A percentile compares a stretch with the other conserved stretches of the same genome.
Conservation (phyloP, 495 filamentous ascomycete genomes). For the Thozetella sp. region DNA sequence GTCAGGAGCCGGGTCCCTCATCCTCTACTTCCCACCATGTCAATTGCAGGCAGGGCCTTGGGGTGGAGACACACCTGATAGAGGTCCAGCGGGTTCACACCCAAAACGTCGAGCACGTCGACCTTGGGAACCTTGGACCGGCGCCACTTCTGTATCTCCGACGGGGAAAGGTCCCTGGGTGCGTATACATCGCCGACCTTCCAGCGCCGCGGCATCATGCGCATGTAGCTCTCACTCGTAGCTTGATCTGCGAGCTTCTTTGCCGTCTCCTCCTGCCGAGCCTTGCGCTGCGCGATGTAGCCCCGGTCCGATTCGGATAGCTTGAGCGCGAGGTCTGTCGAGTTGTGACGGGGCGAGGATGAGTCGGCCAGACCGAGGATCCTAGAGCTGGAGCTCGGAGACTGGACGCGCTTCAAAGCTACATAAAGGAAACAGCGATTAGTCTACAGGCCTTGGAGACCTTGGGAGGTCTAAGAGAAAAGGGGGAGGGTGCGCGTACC, state of each 20-base stretch:
- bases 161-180: constrained; percentile 79
- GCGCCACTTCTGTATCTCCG: constrained; percentile 72
- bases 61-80: constrained; percentile 67
- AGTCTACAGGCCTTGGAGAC: too few species aligned
- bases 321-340: background rate
- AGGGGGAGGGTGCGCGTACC: background rate
- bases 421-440: background rate
- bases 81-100: constrained; percentile 77
- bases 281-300: background rate
- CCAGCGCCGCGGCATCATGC: constrained; percentile 60
- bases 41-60: background rate
- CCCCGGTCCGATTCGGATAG: background rate
- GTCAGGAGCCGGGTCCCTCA: constrained; percentile 4
- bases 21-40: too few species aligned
- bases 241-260: constrained; percentile 10
- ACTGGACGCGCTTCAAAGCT: background rate
- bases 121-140: constrained; percentile 32
- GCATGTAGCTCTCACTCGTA: constrained; percentile 30
- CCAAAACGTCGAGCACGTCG: constrained; percentile 82
- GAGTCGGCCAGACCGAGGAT: background rate
- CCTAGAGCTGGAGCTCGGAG: background rate
- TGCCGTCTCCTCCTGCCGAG: constrained; percentile 7
- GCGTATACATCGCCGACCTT: constrained; percentile 81
- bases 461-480: too few species aligned
- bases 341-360: background rate